phyloP scores from a whole-genome alignment of 352 stramenopile genomes.

The Pseudoperonospora humuli region DNA sequence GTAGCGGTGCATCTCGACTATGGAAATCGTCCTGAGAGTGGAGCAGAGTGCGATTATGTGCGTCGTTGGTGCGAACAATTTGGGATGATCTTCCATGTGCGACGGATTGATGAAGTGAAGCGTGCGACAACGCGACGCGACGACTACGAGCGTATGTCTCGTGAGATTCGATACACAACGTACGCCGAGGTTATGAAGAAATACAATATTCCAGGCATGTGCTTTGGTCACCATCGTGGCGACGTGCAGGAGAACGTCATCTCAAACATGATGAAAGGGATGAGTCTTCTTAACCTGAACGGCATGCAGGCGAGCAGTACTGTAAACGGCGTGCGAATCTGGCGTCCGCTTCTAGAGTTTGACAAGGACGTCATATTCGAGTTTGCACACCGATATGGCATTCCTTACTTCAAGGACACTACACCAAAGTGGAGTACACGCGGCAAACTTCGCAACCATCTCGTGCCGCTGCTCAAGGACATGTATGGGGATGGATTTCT shows the following conservation, averaged over 20 bases:
- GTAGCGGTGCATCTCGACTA: constrained; percentile 97
- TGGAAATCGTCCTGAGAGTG: constrained; percentile 90
- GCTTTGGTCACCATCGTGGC: constrained; percentile 94
- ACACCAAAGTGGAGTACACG: constrained; percentile 95
- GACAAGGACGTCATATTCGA: constrained; percentile 93
- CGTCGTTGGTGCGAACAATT: constrained; percentile 79
- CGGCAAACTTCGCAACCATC: constrained; percentile 92
- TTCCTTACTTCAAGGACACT: constrained; percentile 97
- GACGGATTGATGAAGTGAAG: constrained; percentile 89
- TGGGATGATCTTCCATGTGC: constrained; percentile 74
- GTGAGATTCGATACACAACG: constrained; percentile 90
- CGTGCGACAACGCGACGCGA: constrained; percentile 88
- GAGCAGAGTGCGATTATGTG: constrained; percentile 90
- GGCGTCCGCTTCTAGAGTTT: constrained; percentile 89
- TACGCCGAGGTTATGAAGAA: constrained; percentile 84
- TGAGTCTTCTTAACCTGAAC: constrained; percentile 89
- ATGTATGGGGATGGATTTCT: constrained; percentile 91
- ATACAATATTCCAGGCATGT: constrained; percentile 82
- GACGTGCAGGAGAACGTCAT: constrained; percentile 98
- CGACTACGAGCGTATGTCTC: constrained; percentile 92
- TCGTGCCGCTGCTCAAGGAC: constrained; percentile 91
- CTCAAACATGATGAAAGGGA: constrained; percentile 95
- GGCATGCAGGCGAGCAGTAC: constrained; percentile 87
- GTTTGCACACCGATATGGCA: constrained; percentile 91
- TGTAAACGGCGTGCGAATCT: constrained; percentile 79